Evolutionary conservation across 345 rosid genomes (phyloP), one percentile per base, ranked within the genome.

Genomic region (Euphorbia pulcherrima): DNA sequence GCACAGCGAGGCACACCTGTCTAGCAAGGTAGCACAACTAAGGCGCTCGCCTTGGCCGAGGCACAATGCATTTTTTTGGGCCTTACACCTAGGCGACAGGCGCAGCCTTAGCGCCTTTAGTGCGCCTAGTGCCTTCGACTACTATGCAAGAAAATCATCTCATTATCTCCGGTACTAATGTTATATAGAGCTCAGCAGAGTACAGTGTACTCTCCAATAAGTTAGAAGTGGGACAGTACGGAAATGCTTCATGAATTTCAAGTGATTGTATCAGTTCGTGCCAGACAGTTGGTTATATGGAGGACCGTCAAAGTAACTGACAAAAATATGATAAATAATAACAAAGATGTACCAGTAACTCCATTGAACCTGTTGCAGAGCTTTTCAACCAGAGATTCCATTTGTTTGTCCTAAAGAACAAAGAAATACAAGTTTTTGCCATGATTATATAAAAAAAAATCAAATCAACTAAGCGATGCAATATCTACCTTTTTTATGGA

Each of bases 311-410:
- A 51, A 40, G 50, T 57, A 8, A 56, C 53, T 12, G 50, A 46
- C 10, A 26, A 50, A 23, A 29, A 33, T 6, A 11, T 18, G 55
- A 6, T 40, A 56, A 11, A 60, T 12, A 60, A 16, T 40, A 48
- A 35, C 53, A 68, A 74, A 76, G 52, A 60, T 72, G 46, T 80
- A 89, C 99, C 97, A 81, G 92, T 83, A 75, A 86, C 92, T 65
- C 99, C 99, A 62, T 83, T 77, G 76, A 94, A 89, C 83, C 99
- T 83, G 71, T 94, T 87, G 90, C 99, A 94, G 59, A 91, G 99
- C 80, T 94, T 94, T 80, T 89, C 99, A 74, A 94, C 96, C 69
- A 94, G 92, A 68, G 97, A 80, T 67, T 94, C 99, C 97, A 94
- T 91, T 78, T 94, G 99, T 80, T 86, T 94, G 73, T 94, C 99